phyloP scores from a whole-genome alignment of 1,139 yeast genomes.

The Candida tetrigidarum region DNA sequence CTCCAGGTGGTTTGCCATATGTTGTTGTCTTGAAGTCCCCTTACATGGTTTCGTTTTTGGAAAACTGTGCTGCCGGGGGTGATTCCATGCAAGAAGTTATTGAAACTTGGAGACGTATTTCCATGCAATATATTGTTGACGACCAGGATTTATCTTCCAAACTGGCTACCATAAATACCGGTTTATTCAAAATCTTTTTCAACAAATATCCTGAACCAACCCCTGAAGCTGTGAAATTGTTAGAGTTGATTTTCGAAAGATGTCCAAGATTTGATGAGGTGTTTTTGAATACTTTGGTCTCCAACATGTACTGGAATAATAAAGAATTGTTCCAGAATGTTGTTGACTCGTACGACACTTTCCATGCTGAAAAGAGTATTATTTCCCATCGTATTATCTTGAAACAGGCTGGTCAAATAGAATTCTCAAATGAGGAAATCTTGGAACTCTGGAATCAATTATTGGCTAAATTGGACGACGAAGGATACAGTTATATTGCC shows the following conservation, averaged over 20 bases:
- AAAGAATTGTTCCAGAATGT: constrained; percentile 67
- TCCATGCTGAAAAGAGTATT: constrained; percentile 62
- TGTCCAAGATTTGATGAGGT: constrained; percentile 72
- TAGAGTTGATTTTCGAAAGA: constrained; percentile 59
- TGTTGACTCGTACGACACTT: constrained; percentile 61
- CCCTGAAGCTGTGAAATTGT: constrained; percentile 57
- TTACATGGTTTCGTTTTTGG: constrained; percentile 67
- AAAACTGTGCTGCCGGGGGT: constrained; percentile 62
- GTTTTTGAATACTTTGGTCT: constrained; percentile 76
- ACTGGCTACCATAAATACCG: constrained; percentile 69
- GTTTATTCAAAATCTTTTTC: constrained; percentile 72
- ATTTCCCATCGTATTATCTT: constrained; percentile 78
- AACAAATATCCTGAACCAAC: constrained; percentile 57
- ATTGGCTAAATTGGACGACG: constrained; percentile 53
- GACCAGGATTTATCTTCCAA: constrained; percentile 36
- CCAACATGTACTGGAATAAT: constrained; percentile 74
- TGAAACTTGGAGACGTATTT: constrained; percentile 54
- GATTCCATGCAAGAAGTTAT: constrained; percentile 62
- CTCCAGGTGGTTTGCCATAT: constrained; percentile 67
- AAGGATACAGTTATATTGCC: constrained; percentile 65
- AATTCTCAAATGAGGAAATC: constrained; percentile 58
- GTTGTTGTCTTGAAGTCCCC: constrained; percentile 75
- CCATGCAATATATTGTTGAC: constrained; percentile 5
- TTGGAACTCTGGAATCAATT: constrained; percentile 65
- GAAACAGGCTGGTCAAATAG: constrained; percentile 73